Conservation (phyloP, 495 filamentous ascomycete species). For the Aspergillus bridgeri region DNA sequence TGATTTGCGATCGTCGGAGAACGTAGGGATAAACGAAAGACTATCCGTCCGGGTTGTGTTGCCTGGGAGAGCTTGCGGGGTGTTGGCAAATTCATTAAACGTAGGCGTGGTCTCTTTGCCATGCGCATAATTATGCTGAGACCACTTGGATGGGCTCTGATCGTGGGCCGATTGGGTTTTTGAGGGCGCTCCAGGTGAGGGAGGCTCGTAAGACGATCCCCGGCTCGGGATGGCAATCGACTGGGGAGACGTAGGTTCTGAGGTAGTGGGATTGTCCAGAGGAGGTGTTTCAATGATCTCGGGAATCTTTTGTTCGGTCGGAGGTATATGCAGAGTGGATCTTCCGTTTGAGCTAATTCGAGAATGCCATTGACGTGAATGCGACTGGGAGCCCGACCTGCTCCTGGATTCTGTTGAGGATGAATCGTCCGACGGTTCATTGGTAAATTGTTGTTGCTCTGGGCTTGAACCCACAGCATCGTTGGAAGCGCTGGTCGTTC, state of each 20-base stretch:
- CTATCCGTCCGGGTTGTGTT: conserved; percentile 70
- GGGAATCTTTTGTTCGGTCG: conserved; percentile 50
- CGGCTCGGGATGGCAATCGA: conserved; percentile 41
- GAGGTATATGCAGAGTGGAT: conserved; percentile 37
- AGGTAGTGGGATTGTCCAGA: conserved; percentile 27
- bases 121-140: conserved; percentile 22
- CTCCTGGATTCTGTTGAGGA: conserved; percentile 7
- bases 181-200: conserved; percentile 22
- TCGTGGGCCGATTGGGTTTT: conserved; percentile 25
- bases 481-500: conserved; percentile 20
- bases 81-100: conserved; percentile 37
- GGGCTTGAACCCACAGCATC: conserved; percentile 24
- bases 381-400: conserved; percentile 21
- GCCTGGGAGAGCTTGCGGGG: conserved; percentile 58
- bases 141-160: conserved; percentile 24
- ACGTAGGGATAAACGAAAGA: conserved; percentile 80
- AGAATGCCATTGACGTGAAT: conserved; percentile 42
- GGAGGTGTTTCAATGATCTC: conserved; percentile 68
- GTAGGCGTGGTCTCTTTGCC: conserved; percentile 28
- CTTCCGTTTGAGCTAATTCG: conserved; percentile 46
- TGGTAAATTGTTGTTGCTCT: conserved; percentile 27
- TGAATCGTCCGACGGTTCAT: conserved; percentile 10
- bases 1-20: conserved; percentile 61
- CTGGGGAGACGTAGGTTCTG: conserved; percentile 26
- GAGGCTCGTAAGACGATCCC: conserved; percentile 53